Conservation (phyloP, 2,329 filamentous ascomycete genomes). For the Phoma sp. region DNA sequence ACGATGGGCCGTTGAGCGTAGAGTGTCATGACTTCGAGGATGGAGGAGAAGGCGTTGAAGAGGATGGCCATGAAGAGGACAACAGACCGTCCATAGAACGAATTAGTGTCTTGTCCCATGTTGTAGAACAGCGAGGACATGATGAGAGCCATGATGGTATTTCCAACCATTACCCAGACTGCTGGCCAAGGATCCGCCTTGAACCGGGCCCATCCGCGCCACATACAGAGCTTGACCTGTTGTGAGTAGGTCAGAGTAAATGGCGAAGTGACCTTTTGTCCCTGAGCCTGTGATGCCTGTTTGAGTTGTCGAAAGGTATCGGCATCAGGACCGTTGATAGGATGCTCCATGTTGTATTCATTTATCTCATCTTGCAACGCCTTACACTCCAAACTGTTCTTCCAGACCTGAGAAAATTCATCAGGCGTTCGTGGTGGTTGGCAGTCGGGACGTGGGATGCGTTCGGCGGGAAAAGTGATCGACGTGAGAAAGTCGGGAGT, state of each 20-base stretch:
- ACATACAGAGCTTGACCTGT: constrained; percentile 80
- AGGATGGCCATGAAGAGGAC: constrained; percentile 88
- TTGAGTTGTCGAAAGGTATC: constrained; percentile 56
- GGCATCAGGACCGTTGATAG: constrained; percentile 54
- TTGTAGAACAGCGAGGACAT: constrained; percentile 85
- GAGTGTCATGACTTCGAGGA: constrained; percentile 83
- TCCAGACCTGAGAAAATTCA: constrained; percentile 62
- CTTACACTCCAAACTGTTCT: constrained; percentile 59
- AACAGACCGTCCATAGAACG: constrained; percentile 80
- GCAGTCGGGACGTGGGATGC: constrained; percentile 56
- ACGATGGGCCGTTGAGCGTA: constrained; percentile 92
- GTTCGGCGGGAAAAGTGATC: constrained; percentile 65
- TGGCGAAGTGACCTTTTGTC: constrained; percentile 71
- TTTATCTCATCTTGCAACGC: constrained; percentile 55
- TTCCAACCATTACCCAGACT: constrained; percentile 71
- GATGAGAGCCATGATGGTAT: constrained; percentile 78
- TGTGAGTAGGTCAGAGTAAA: constrained; percentile 80
- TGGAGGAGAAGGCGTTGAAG: constrained; percentile 83
- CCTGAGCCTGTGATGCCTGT: constrained; percentile 57
- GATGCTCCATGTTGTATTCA: constrained; percentile 55
- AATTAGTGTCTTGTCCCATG: constrained; percentile 67
- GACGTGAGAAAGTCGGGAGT: constrained; percentile 81
- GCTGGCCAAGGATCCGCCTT: constrained; percentile 79
- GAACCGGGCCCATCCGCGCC: constrained; percentile 80
- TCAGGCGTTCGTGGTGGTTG: constrained; percentile 58